phyloP scores from a whole-genome alignment of 805 yeast species.

The Lipomyces japonicus region DNA sequence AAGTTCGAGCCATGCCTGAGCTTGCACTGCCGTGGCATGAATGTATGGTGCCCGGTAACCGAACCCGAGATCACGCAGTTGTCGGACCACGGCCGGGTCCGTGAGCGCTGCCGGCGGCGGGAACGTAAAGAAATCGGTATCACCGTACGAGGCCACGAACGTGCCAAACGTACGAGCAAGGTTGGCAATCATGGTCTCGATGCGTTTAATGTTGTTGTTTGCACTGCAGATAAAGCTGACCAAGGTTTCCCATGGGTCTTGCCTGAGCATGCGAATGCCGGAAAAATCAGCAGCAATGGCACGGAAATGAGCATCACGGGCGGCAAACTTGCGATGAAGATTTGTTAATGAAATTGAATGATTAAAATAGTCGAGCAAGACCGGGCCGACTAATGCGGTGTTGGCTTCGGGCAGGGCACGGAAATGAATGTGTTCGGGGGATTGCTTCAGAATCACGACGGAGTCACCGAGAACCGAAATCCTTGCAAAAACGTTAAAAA shows the following conservation, averaged over 20 bases:
- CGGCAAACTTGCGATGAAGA: constrained; percentile 61
- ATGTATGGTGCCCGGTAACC: constrained; percentile 93
- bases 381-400: constrained; percentile 29
- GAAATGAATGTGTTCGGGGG: constrained; percentile 50
- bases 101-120: constrained; percentile 52
- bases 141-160: constrained; percentile 51
- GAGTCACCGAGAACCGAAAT: constrained; percentile 57
- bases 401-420: constrained; percentile 36
- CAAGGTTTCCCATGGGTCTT: constrained; percentile 96
- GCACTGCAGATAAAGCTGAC: constrained; percentile 89
- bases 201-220: constrained; percentile 92
- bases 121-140: constrained; percentile 61
- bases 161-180: constrained; percentile 70
- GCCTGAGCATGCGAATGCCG: constrained; percentile 82
- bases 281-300: constrained; percentile 39
- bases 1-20: constrained; percentile 41
- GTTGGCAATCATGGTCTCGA: constrained; percentile 74
- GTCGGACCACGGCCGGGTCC: constrained; percentile 39
- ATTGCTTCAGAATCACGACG: constrained; percentile 65
- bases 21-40: constrained; percentile 63
- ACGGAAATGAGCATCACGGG: constrained; percentile 50
- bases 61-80: constrained; percentile 51
- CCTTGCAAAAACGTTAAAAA: constrained; percentile 33
- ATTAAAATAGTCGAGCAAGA: constrained; percentile 68
- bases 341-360: constrained; percentile 51